These are phyloP conservation scores for Coriaria nepalensis DNA, from an alignment of 306 rosid genomes.

Conservation along the genomic window DNA sequence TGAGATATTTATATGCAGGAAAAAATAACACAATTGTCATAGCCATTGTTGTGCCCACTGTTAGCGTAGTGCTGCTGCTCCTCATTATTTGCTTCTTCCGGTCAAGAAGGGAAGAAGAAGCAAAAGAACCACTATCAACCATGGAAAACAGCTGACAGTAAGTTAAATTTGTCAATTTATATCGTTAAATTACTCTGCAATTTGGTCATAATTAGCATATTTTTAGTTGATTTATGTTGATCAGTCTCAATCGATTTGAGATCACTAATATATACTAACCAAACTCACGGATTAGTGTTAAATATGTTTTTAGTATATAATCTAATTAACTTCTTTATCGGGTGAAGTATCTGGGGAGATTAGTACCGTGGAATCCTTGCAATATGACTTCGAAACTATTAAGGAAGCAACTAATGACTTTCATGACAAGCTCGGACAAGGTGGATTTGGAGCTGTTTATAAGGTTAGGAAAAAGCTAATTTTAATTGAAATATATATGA, in stretches of 20 bases:
- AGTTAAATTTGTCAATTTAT: not conserved
- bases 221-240: no score
- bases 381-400: slow-evolving; percentile 8
- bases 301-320: no score
- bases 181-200: no score
- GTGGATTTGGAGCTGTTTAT: slow-evolving; percentile 13
- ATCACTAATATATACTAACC: no score
- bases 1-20: not conserved
- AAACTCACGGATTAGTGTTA: no score
- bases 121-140: not conserved
- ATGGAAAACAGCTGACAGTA: not conserved
- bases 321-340: no score
- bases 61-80: not conserved
- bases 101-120: slow-evolving; percentile 8
- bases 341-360: no score
- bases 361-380: slow-evolving; percentile 1
- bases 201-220: no score
- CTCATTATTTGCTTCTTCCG: not conserved
- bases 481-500: no score
- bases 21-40: not conserved
- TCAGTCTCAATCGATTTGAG: no score
- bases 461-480: slow-evolving; percentile 1
- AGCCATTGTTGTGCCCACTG: slow-evolving; percentile 1
- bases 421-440: slow-evolving; percentile 14
- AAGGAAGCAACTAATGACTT: slow-evolving; percentile 10